These are phyloP conservation scores for Alternaria hordeiaustralica DNA, from an alignment of 2,329 filamentous ascomycete species.

Conservation along the genomic window DNA sequence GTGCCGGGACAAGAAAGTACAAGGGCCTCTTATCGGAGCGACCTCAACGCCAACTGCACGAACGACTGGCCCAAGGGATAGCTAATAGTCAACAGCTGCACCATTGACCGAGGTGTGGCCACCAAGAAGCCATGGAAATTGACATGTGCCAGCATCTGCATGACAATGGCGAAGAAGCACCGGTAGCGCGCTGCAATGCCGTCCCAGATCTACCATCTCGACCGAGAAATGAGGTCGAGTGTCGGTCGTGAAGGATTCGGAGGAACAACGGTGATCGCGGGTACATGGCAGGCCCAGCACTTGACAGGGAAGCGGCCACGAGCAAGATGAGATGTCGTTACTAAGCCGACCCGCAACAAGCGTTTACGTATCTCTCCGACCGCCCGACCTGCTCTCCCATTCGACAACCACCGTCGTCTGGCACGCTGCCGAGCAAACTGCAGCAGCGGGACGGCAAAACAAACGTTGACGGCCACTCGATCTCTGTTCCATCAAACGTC, in stretches of 20 bases:
- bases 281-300: conserved; percentile 12
- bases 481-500: conserved; percentile 7
- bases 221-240: conserved; percentile 19
- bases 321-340: conserved; percentile 21
- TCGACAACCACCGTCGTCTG: conserved; percentile 6
- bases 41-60: conserved; percentile 19
- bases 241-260: conserved; percentile 13
- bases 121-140: conserved; percentile 16
- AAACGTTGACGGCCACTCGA: conserved; percentile 13
- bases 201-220: conserved; percentile 14
- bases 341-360: conserved; percentile 9
- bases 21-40: conserved; percentile 45
- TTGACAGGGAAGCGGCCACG: conserved; percentile 22
- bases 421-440: conserved; percentile 7
- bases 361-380: conserved; percentile 26
- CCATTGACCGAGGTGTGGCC: conserved; percentile 18
- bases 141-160: conserved; percentile 22
- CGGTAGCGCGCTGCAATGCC: conserved; percentile 19
- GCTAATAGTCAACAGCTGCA: conserved; percentile 11
- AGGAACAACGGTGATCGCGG: conserved; percentile 19
- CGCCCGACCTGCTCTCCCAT: conserved; percentile 17
- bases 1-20: conserved; percentile 29
- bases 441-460: conserved; percentile 30
- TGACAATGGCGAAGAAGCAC: conserved; percentile 11
- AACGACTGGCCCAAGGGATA: conserved; percentile 17